These are phyloP conservation scores for Rosa chinensis DNA, from an alignment of 306 rosid genomes.

Conservation along the genomic window DNA sequence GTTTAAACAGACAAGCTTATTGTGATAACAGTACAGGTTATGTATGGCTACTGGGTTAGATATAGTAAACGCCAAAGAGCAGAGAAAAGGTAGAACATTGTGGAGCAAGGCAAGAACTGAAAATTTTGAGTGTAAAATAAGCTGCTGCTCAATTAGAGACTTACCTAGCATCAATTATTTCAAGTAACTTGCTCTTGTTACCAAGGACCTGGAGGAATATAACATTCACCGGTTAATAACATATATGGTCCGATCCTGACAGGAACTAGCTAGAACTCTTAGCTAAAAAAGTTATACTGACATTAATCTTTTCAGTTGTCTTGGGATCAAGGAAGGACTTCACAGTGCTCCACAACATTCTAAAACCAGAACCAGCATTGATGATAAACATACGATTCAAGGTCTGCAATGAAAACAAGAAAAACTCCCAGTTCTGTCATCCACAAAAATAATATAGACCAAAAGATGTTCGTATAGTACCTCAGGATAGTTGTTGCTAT, in stretches of 20 bases:
- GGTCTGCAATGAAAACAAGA: slow-evolving; percentile 59
- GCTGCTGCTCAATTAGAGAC: slow-evolving; percentile 16
- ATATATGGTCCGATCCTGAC: slow-evolving; percentile 15
- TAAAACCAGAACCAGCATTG: slow-evolving; percentile 96
- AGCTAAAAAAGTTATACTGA: slow-evolving; percentile 33
- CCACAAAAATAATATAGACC: slow-evolving; percentile 1
- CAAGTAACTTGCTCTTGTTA: slow-evolving; percentile 82
- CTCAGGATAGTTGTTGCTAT: slow-evolving; percentile 92
- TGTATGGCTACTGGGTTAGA: not conserved
- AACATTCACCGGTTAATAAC: slow-evolving; percentile 22
- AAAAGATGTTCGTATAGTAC: slow-evolving; percentile 34
- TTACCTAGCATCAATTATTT: slow-evolving; percentile 82
- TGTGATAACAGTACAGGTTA: not conserved
- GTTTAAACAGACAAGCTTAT: not conserved
- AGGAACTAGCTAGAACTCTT: slow-evolving; percentile 25
- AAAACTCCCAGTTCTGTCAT: slow-evolving; percentile 22
- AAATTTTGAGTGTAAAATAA: not conserved
- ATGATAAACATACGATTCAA: slow-evolving; percentile 97
- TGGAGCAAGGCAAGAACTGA: not conserved
- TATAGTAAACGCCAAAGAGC: not conserved
- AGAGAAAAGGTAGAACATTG: slow-evolving; percentile 1
- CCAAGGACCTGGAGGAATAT: slow-evolving; percentile 74
- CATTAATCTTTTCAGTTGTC: slow-evolving; percentile 84
- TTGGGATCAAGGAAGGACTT: slow-evolving; percentile 93
- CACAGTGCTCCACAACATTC: slow-evolving; percentile 91